Conservation (phyloP, 2,329 filamentous ascomycete genomes). For the Ophiostoma pallidulum region DNA sequence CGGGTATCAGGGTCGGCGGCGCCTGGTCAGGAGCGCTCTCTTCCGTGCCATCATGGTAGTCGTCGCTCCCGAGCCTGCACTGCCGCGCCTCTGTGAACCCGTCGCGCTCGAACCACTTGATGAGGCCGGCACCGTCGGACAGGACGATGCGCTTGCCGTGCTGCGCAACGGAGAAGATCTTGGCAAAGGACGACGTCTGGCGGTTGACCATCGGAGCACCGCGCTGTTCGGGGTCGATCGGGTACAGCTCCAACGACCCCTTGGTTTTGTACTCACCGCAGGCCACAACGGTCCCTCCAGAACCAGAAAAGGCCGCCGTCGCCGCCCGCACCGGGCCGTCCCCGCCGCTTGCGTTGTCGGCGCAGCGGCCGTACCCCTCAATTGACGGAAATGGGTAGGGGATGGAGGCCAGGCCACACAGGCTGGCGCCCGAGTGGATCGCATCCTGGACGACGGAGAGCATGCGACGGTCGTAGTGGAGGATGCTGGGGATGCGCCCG, state of each 20-base stretch:
- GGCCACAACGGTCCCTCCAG: constrained; percentile 65
- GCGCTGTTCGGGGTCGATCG: constrained; percentile 35
- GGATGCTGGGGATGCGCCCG: constrained; percentile 77
- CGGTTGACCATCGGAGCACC: constrained; percentile 62
- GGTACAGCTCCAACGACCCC: constrained; percentile 83
- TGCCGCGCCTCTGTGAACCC: constrained; percentile 53
- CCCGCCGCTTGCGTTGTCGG: not conserved
- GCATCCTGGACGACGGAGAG: constrained; percentile 71
- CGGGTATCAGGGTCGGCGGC: constrained; percentile 25
- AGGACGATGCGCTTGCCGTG: constrained; percentile 78
- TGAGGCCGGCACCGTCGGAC: constrained; percentile 70
- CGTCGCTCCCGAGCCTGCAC: constrained; percentile 37
- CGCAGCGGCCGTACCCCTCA: constrained; percentile 37
- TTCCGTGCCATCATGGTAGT: constrained; percentile 22
- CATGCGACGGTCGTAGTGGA: constrained; percentile 80
- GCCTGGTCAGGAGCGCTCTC: not conserved
- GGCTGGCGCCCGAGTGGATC: constrained; percentile 71
- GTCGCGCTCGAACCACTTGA: constrained; percentile 89
- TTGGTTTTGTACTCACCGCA: constrained; percentile 88
- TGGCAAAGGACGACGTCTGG: constrained; percentile 70
- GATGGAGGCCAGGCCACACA: constrained; percentile 63
- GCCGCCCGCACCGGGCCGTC: too few relatives aligned
- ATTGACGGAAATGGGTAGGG: constrained; percentile 57
- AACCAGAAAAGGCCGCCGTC: too few relatives aligned
- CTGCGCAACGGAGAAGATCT: constrained; percentile 68